These are phyloP conservation scores for Leccinum pseudoinsigne DNA, from an alignment of 1,284 basidiomycete species.

Conservation along the genomic window DNA sequence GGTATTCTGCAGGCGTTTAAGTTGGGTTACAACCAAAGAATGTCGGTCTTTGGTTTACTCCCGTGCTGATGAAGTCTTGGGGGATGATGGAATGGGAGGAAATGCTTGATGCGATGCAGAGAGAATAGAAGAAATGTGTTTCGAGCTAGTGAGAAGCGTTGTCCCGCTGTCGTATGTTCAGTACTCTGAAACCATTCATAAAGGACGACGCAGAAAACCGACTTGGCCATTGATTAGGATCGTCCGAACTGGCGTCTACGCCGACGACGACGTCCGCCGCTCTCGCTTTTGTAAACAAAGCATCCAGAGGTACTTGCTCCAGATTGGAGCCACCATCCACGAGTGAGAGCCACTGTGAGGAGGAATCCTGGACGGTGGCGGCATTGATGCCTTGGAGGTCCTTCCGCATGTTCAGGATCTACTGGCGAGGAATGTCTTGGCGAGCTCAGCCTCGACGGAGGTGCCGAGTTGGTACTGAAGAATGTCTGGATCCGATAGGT, in stretches of 20 bases:
- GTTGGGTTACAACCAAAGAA: conserved; percentile 75
- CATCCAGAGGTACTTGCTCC: conserved; percentile 67
- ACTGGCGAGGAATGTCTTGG: too few relatives aligned
- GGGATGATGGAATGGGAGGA: conserved; percentile 57
- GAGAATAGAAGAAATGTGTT: conserved; percentile 46
- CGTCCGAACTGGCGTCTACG: conserved; percentile 65
- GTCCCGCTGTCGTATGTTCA: conserved; percentile 44
- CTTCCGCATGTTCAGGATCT: too few relatives aligned
- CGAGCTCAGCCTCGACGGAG: too few relatives aligned
- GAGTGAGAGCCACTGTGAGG: conserved; percentile 51
- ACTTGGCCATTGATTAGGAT: conserved; percentile 69
- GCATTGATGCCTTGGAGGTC: conserved; percentile 40
- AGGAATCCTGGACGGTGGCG: conserved; percentile 47
- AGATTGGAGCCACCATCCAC: conserved; percentile 60
- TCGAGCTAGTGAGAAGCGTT: conserved; percentile 40
- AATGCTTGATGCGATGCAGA: conserved; percentile 58
- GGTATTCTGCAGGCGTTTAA: conserved; percentile 50
- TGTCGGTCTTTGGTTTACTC: conserved; percentile 67
- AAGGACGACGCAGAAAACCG: conserved; percentile 21
- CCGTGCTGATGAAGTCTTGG: conserved; percentile 60
- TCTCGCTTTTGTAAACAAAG: conserved; percentile 63
- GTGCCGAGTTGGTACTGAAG: too few relatives aligned
- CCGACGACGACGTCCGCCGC: conserved; percentile 69
- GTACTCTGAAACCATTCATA: not conserved
- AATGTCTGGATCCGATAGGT: too few relatives aligned